Evolutionary conservation across 169 alveolate species (phyloP), one percentile per base, ranked within the genome.

Genomic region (Plasmodium chabaudi): DNA sequence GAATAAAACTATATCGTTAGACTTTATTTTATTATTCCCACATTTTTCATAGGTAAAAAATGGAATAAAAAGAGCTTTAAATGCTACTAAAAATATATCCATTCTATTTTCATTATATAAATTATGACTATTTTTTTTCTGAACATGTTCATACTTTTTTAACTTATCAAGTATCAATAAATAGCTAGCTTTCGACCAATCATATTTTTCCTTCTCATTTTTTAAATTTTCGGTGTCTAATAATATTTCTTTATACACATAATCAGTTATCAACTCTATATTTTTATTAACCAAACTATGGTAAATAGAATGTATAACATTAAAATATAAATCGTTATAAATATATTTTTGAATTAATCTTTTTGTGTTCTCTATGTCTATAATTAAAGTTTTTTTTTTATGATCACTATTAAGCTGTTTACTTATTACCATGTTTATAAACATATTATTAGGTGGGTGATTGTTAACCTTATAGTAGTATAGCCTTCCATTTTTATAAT

Each of bases 291-390:
- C 39, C 2, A 72, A 27, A 47, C 61, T 42, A 49, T 34, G 44
- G 17, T 39, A 82, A 21, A 82, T 67, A 23, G 86, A 82, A 27
- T 51, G 56, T 5, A 82, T 17, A 1, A 56, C 6, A 12, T 68
- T 82, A 15, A 25, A 61, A 25, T 68, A 82, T 44, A 82, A 49
- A n/a, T 82, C 72, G 12, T 72, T 71, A 46, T 42, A 68, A 17
- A 82, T 23, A 19, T 19, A 34, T 47, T 61, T 13, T 56, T 60
- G 13, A 7, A 68, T 15, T 27, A 57, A 13, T 13, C 44, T 12
- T 4, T 12, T 82, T 17, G 69, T 47, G 1, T 39, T 67, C 5
- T 23, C 15, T 42, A 55, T 12, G 64, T 82, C 59, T 39, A 75
- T 56, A 25, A 61, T 25, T 2, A 75, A 5, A 5, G 15, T 34